Percentiles rank a stretch among this genome's conserved stretches.
These are phyloP conservation scores for Sherardia arvensis DNA, from an alignment of 257 asterid genomes.

Conservation along the genomic window DNA sequence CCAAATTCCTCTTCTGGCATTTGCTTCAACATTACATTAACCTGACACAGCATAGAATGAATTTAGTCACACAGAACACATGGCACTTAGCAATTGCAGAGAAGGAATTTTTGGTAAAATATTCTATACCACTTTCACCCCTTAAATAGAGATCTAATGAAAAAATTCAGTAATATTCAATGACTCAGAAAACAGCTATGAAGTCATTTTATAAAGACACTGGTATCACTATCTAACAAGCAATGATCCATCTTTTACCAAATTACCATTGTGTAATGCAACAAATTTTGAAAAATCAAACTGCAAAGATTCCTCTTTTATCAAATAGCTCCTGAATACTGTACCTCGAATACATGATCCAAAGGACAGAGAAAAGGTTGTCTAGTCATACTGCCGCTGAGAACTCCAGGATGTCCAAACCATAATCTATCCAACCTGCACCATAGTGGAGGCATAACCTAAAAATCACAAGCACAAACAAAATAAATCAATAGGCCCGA, in stretches of 20 bases:
- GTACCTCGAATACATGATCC: conserved; percentile 97
- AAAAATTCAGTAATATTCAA: neutral
- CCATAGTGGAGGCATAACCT: conserved; percentile 99
- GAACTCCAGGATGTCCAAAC: conserved; percentile 95
- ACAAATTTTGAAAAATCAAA: no score
- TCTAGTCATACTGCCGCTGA: conserved; percentile 70
- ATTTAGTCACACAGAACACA: conserved; percentile 2
- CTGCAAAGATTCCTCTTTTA: neutral
- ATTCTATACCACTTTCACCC: neutral
- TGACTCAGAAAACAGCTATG: neutral
- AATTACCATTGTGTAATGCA: neutral
- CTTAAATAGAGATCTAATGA: neutral
- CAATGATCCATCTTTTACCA: neutral
- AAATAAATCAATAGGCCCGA: conserved; percentile 1
- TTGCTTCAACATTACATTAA: conserved; percentile 66
- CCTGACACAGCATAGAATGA: conserved; percentile 35
- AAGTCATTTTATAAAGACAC: neutral
- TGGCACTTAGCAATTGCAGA: neutral
- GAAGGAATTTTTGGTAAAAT: neutral
- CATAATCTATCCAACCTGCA: conserved; percentile 99
- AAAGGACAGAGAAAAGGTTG: conserved; percentile 94
- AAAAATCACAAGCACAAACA: conserved; percentile 63
- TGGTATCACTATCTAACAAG: neutral
- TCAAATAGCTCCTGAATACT: neutral
- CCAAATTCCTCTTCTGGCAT: conserved; percentile 69